Evolutionary conservation across 129 eudicot genomes (phyloP), one percentile per base, ranked within the genome.

Genomic region (Chrysanthemum makinoi): DNA sequence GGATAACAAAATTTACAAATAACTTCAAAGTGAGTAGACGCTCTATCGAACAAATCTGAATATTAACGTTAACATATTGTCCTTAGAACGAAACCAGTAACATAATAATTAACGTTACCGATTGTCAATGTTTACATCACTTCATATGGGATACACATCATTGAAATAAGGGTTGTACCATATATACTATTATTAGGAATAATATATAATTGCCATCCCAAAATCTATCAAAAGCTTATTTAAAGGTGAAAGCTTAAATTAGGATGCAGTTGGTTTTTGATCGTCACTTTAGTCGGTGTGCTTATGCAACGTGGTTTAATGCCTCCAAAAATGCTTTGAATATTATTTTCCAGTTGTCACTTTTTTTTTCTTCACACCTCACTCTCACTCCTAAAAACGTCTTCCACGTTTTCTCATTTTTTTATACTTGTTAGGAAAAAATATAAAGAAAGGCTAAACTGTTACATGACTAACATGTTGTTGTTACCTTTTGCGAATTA

Each of bases 281-380:
- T 64, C 26, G 66, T 66, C 69, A 68, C 55, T 14, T 5, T 12
- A 17, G 80, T 69, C 75, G 80, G 80, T 69, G 80, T 15, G 7
- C 35, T 47, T n/a, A 77, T 69, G 80, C 80, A 61, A 77, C 81
- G 81, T 77, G 76, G 81, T 52, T 62, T 51, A 62, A 70, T 62
- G 44, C 30, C 10, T 62, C 70, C 81, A 77, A 77, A 77, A 43
- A 30, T 14, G 24, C 66, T 62, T 77, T 60, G 39, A 61, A 51
- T 35, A 39, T 3, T 7, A 14, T 13, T 68, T 59, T 69, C 71
- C 71, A 77, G 76, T 75, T 77, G 81, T 70, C 53, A 19, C 19
- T 16, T 43, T 62, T 7, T 14, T 68, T 30, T 24, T 13, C 43
- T 50, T 16, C 58, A 74, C 77, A 72, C 30, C 47, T 22, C 59